Conservation (phyloP, 352 stramenopile genomes). For the Bremia lactucae region DNA sequence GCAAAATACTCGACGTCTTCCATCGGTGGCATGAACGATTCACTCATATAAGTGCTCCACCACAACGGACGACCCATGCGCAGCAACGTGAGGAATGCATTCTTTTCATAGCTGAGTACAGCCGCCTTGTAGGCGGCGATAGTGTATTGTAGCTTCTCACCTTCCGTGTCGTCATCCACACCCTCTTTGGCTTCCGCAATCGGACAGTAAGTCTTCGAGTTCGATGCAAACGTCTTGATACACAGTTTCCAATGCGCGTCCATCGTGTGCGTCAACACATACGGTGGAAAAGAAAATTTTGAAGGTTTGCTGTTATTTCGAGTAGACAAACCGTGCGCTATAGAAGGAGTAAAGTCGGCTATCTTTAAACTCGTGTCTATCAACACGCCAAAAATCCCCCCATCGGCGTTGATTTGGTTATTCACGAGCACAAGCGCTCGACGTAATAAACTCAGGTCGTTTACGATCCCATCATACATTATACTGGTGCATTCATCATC, state of each 20-base stretch:
- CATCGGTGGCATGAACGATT: neutral
- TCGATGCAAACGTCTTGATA: neutral
- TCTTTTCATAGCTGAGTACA: neutral
- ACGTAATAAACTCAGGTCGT: neutral
- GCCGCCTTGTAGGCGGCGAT: neutral
- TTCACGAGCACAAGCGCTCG: neutral
- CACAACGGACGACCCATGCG: neutral
- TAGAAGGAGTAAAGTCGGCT: neutral
- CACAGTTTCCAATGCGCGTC: conserved; percentile 4
- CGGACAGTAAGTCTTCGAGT: neutral
- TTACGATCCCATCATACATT: too few relatives aligned
- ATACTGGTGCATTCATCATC: neutral
- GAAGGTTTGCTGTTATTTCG: neutral
- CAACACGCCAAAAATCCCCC: conserved; percentile 28
- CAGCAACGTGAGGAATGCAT: neutral
- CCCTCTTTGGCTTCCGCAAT: too few relatives aligned
- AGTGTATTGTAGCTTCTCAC: neutral
- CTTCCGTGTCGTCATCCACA: too few relatives aligned
- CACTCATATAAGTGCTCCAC: neutral
- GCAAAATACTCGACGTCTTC: neutral
- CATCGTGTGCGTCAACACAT: conserved; percentile 36
- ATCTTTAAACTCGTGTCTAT: conserved; percentile 9
- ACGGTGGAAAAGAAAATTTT: conserved; percentile 60
- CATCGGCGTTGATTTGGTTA: neutral
- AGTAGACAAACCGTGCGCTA: neutral